Percentiles rank a stretch among this genome's conserved stretches.
Evolutionary conservation across 2,329 filamentous ascomycete genomes (phyloP).

Genomic region (Aspergillus sp.): DNA sequence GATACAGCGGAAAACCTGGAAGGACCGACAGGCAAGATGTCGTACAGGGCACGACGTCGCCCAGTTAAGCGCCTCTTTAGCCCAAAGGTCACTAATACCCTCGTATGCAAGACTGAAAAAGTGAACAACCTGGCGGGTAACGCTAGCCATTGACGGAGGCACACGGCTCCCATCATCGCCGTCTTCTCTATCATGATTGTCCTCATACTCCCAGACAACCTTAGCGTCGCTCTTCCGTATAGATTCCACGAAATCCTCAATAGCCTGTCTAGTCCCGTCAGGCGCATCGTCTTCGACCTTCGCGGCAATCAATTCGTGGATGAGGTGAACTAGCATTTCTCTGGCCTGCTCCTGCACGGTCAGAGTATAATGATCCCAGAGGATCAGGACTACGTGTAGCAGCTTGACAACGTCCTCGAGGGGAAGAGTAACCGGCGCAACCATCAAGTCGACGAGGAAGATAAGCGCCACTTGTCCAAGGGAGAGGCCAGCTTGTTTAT

Average conservation of each 20-base stretch:
- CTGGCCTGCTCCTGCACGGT: constrained; percentile 94
- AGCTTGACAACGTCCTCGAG: constrained; percentile 80
- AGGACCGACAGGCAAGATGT: constrained; percentile 92
- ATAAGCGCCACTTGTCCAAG: constrained; percentile 91
- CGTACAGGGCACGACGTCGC: constrained; percentile 94
- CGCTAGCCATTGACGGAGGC: constrained; percentile 79
- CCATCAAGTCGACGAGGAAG: constrained; percentile 91
- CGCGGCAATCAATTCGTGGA: constrained; percentile 89
- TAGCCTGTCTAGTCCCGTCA: constrained; percentile 66
- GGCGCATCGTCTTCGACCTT: constrained; percentile 70
- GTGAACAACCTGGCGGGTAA: constrained; percentile 77
- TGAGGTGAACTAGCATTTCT: constrained; percentile 96
- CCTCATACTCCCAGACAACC: constrained; percentile 92
- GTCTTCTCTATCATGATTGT: constrained; percentile 75
- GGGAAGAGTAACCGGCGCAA: constrained; percentile 79
- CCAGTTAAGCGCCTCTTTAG: constrained; percentile 85
- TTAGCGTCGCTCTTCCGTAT: constrained; percentile 80
- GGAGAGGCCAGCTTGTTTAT: constrained; percentile 89
- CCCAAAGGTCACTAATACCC: constrained; percentile 87
- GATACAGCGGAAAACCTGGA: constrained; percentile 95
- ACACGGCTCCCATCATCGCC: constrained; percentile 76
- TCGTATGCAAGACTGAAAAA: constrained; percentile 85
- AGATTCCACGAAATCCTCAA: constrained; percentile 84
- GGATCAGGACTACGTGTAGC: constrained; percentile 84
- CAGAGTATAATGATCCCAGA: constrained; percentile 96